These are phyloP conservation scores for Tylopilus plumbeoviolaceoides DNA, from an alignment of 768 basidiomycete species.

Conservation along the genomic window DNA sequence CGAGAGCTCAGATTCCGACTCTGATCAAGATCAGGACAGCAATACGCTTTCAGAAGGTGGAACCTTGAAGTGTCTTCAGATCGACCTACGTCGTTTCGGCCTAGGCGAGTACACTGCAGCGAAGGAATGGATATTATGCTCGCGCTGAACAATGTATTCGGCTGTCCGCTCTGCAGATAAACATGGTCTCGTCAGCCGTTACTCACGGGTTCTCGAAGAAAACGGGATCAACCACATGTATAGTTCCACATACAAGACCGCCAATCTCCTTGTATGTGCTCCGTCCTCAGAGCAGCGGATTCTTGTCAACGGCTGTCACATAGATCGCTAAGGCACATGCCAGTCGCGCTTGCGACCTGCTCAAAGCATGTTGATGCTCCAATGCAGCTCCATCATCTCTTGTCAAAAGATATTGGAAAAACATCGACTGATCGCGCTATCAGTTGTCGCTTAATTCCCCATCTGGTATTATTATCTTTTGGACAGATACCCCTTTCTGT, in stretches of 20 bases:
- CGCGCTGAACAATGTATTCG: conserved; percentile 3
- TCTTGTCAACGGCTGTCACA: background rate
- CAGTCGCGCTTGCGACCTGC: conserved; percentile 50
- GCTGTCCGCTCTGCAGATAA: conserved; percentile 46
- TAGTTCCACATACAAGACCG: conserved; percentile 79
- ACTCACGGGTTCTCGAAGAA: conserved; percentile 67
- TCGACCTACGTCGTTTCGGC: conserved; percentile 70
- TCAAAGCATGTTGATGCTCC: conserved; percentile 50
- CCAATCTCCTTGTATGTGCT: conserved; percentile 61
- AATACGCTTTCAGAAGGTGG: conserved; percentile 33
- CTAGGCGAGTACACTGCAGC: conserved; percentile 43
- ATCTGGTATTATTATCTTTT: conserved; percentile 11
- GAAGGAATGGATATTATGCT: background rate
- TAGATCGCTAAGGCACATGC: conserved; percentile 59
- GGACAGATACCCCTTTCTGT: conserved; percentile 17
- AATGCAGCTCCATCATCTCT: background rate
- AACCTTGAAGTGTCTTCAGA: conserved; percentile 64
- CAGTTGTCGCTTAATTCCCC: background rate
- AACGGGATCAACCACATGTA: conserved; percentile 82
- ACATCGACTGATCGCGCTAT: background rate
- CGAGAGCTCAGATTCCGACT: conserved; percentile 30
- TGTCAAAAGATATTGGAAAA: conserved; percentile 5
- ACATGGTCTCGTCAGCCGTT: conserved; percentile 72
- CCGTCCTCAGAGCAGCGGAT: conserved; percentile 13
- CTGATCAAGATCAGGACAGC: conserved; percentile 38